These are phyloP conservation scores for Chlorella sp. DNA, from an alignment of 139 green algal genomes.

Conservation along the genomic window DNA sequence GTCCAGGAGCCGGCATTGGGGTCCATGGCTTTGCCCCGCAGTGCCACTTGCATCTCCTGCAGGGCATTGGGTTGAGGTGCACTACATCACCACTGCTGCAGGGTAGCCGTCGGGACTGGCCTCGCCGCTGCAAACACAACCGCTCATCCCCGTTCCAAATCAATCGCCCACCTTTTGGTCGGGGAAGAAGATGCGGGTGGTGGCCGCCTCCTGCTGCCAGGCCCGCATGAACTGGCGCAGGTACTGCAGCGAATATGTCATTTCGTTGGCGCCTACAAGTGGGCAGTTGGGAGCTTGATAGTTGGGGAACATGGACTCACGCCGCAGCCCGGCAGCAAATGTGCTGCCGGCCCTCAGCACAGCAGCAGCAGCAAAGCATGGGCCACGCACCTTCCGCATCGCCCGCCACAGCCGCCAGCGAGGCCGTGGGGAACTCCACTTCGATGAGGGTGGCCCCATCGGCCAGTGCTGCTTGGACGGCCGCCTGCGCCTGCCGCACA, in stretches of 20 bases:
- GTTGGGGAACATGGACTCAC: no score
- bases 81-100: no score
- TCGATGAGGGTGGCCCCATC: constrained; percentile 67
- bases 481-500: constrained; percentile 63
- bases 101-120: no score
- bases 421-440: constrained; percentile 69
- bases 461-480: constrained; percentile 54
- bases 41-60: constrained; percentile 60
- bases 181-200: constrained; percentile 80
- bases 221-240: constrained; percentile 66
- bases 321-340: no score
- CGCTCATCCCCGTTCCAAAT: no score
- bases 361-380: no score
- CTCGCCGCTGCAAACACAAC: no score
- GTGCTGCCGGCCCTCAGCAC: no score
- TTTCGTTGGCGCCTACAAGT: constrained; percentile 80
- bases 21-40: constrained; percentile 60
- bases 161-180: constrained; percentile 61
- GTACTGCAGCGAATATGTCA: constrained; percentile 60
- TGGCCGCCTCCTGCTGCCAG: constrained; percentile 57
- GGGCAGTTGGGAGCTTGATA: no score
- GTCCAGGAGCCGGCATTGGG: constrained; percentile 49
- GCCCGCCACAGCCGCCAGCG: constrained; percentile 57
- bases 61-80: neutral
- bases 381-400: constrained; percentile 12